Evolutionary conservation across 257 asterid genomes (phyloP).

Genomic region (Solanum chiquidenum): DNA sequence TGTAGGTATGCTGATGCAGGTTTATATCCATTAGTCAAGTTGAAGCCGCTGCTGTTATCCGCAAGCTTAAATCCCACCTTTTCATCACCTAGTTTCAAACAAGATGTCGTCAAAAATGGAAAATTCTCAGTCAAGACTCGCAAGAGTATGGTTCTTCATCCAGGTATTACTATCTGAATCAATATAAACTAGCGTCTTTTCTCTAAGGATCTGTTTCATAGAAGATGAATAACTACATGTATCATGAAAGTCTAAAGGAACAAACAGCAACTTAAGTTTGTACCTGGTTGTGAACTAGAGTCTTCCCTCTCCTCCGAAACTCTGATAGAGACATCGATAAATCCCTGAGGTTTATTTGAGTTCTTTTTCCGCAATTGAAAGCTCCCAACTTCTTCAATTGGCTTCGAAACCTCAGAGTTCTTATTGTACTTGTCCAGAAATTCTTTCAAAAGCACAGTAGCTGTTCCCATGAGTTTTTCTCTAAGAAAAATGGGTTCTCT

Average conservation of each 20-base stretch:
- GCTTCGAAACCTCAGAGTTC: slow-evolving; percentile 26
- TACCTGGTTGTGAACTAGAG: slow-evolving; percentile 28
- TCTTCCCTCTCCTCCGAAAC: slow-evolving; percentile 56
- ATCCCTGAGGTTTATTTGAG: slow-evolving; percentile 59
- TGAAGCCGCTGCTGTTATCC: slow-evolving; percentile 19
- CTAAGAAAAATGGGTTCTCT: slow-evolving; percentile 71
- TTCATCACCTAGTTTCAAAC: slow-evolving; percentile 26
- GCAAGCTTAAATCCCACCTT: slow-evolving; percentile 33
- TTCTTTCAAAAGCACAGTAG: slow-evolving; percentile 58
- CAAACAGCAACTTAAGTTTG: not conserved
- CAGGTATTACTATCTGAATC: not conserved
- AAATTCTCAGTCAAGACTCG: not conserved
- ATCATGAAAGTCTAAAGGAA: not conserved
- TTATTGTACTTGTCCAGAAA: slow-evolving; percentile 50
- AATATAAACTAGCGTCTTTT: not conserved
- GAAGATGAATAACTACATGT: not conserved
- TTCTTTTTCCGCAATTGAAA: slow-evolving; percentile 63
- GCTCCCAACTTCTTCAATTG: slow-evolving; percentile 78
- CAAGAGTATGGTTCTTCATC: not conserved
- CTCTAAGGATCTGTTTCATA: not conserved
- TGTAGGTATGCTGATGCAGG: slow-evolving; percentile 16
- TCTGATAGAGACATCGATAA: slow-evolving; percentile 57
- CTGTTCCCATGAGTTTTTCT: slow-evolving; percentile 56
- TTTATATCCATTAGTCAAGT: slow-evolving; percentile 19
- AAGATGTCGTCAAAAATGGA: not conserved